Evolutionary conservation across 805 yeast genomes (phyloP).

Genomic region (Myxozyma kluyveri): DNA sequence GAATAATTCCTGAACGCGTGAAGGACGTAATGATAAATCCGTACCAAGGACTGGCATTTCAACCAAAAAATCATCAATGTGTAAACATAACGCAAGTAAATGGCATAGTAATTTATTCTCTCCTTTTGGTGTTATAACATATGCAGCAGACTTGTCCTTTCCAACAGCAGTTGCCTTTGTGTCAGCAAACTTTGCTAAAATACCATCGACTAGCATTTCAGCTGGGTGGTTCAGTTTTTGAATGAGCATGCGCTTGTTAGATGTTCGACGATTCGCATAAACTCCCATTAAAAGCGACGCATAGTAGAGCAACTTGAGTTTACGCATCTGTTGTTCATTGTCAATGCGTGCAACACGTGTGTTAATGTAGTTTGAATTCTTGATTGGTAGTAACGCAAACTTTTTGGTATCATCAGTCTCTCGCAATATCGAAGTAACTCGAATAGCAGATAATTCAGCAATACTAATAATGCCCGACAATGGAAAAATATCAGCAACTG

Average conservation of each 20-base stretch:
- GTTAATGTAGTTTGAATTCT: slow-evolving; percentile 23
- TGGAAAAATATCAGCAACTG: slow-evolving; percentile 80
- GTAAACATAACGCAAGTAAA: slow-evolving; percentile 68
- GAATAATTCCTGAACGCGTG: slow-evolving; percentile 48
- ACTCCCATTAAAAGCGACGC: slow-evolving; percentile 77
- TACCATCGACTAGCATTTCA: slow-evolving; percentile 65
- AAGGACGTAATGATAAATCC: slow-evolving; percentile 73
- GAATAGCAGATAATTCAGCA: slow-evolving; percentile 59
- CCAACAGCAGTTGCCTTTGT: slow-evolving; percentile 49
- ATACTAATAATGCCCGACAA: slow-evolving; percentile 65
- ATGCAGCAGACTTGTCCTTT: slow-evolving; percentile 37
- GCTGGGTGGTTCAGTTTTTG: slow-evolving; percentile 64
- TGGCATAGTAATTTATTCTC: slow-evolving; percentile 85
- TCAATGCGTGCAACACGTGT: slow-evolving; percentile 41
- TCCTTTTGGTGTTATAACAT: slow-evolving; percentile 76
- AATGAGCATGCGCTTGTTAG: slow-evolving; percentile 56
- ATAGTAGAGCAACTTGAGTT: slow-evolving; percentile 71
- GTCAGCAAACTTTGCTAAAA: slow-evolving; percentile 69
- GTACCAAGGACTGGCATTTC: slow-evolving; percentile 79
- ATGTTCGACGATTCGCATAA: slow-evolving; percentile 66
- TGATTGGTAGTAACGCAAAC: slow-evolving; percentile 20
- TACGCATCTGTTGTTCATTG: slow-evolving; percentile 50
- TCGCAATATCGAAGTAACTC: slow-evolving; percentile 51
- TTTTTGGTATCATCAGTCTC: slow-evolving; percentile 40
- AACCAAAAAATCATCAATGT: slow-evolving; percentile 69